Base-by-base conservation (phyloP, 305 asterid genomes). In the Fraxinus albicans region DNA sequence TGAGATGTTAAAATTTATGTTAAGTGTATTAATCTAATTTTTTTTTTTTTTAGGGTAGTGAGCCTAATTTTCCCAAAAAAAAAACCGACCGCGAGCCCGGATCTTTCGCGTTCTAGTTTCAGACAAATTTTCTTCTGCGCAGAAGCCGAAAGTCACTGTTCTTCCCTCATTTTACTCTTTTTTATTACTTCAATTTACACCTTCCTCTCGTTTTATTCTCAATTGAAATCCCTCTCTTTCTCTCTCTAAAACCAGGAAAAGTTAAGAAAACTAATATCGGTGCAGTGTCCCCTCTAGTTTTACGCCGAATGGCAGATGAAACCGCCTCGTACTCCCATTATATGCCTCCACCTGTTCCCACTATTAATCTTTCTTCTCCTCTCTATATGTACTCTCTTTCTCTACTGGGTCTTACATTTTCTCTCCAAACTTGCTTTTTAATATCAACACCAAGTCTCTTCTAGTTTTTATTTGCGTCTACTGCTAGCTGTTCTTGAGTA, bases 281-380 rank as follows among this genome's bases (percentile, higher is more conserved):
- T 13, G 75, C 38, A 69, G 38, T 27, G 36, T 85, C 85, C 85
- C 91, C 95, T 91, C 95, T 88, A 87, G 79, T 86, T 87, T 87
- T 84, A 85, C 93, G 97, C 99, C 98, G 95, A 88, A 90, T 94
- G 97, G 95, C 97, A 92, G 94, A 89, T 75, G 79, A 88, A 91
- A 90, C 97, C 98, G 98, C 97, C 90, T 88, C 85, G 86, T 86
- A 44, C 91, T 88, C 90, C 97, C 96, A 83, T 91, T 91, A 92
- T 90, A 91, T 90, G 87, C 92, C 87, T 88, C 94, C 97, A 91
- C 92, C 91, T 93, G 93, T 88, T 83, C 79, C 79, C 84, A 3
- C 7, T 73, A 67, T 38, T 80, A 74, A 72, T 78, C 82, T 83
- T 42, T 60, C 67, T 55, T n/a, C 6, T n/a, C 27, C 80, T 35